phyloP scores from a whole-genome alignment of 345 rosid genomes.

The Corymbia maculata region DNA sequence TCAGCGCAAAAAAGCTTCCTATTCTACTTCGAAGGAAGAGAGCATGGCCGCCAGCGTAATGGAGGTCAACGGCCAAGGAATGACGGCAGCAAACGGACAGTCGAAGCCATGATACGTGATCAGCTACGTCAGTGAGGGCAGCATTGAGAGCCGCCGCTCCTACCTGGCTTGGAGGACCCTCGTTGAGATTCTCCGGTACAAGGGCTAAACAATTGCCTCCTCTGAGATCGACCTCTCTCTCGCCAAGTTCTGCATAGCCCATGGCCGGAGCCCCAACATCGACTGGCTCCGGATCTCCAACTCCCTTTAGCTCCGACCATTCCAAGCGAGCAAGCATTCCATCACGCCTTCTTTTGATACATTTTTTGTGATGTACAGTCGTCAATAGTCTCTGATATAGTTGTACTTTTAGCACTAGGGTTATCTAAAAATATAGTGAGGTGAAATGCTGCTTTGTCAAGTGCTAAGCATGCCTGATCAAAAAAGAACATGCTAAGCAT shows the following conservation, averaged over 20 bases:
- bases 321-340: constrained; percentile 21
- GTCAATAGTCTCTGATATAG: background rate
- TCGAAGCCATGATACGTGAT: constrained; percentile 26
- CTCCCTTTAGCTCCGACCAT: constrained; percentile 34
- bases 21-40: background rate
- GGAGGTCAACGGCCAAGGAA: constrained; percentile 4
- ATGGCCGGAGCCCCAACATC: constrained; percentile 41
- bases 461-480: too few relatives aligned
- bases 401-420: background rate
- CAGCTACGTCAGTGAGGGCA: constrained; percentile 34
- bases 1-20: too few relatives aligned
- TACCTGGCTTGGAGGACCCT: constrained; percentile 53
- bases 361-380: background rate
- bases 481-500: too few relatives aligned
- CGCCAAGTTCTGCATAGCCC: constrained; percentile 37
- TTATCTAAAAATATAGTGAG: background rate
- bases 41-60: background rate
- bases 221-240: constrained; percentile 55
- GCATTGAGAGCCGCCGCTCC: constrained; percentile 54
- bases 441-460: too few relatives aligned
- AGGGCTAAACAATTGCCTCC: constrained; percentile 52
- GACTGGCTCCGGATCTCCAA: constrained; percentile 48
- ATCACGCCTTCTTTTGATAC: background rate
- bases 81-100: background rate
- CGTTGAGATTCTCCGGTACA: constrained; percentile 69